Percentiles rank a stretch among this genome's conserved stretches.
phyloP scores from a whole-genome alignment of 2,329 filamentous ascomycete species.

The Calonectria crousiana region DNA sequence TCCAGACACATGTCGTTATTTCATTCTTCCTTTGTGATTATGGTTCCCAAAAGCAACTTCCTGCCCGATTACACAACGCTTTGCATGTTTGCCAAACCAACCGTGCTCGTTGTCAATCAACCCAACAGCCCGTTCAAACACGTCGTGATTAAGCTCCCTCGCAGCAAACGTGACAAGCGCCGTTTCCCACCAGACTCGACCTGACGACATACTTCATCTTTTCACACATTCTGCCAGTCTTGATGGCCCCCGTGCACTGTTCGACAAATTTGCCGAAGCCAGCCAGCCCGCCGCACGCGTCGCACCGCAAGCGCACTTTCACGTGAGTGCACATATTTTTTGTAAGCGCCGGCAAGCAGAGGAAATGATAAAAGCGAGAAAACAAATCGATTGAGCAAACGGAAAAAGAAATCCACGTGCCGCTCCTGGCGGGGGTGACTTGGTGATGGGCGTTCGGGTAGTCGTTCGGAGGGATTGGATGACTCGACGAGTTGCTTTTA shows the following conservation, averaged over 20 bases:
- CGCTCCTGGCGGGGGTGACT: background rate
- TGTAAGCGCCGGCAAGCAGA: too few species aligned
- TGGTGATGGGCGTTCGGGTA: background rate
- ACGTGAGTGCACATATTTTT: slow-evolving; percentile 15
- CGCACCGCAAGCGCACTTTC: slow-evolving; percentile 15
- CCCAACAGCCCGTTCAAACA: too few species aligned
- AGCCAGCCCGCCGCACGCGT: slow-evolving; percentile 2
- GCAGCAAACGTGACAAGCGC: slow-evolving; percentile 10
- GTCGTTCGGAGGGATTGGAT: background rate
- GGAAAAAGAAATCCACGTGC: background rate
- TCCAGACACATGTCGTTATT: background rate
- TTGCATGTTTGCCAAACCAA: background rate
- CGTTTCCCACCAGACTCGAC: background rate
- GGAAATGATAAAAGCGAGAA: background rate
- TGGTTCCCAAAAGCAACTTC: background rate
- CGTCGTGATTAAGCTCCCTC: background rate
- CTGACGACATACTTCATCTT: background rate
- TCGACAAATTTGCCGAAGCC: slow-evolving; percentile 17
- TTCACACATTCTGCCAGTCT: background rate
- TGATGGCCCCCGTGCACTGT: background rate
- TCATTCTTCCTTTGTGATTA: background rate
- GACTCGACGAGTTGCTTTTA: background rate
- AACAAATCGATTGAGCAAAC: too few species aligned
- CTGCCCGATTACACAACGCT: background rate
- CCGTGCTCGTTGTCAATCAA: too few species aligned